Evolutionary conservation across 768 basidiomycete species (phyloP).

Genomic region (Trametes villosa): DNA sequence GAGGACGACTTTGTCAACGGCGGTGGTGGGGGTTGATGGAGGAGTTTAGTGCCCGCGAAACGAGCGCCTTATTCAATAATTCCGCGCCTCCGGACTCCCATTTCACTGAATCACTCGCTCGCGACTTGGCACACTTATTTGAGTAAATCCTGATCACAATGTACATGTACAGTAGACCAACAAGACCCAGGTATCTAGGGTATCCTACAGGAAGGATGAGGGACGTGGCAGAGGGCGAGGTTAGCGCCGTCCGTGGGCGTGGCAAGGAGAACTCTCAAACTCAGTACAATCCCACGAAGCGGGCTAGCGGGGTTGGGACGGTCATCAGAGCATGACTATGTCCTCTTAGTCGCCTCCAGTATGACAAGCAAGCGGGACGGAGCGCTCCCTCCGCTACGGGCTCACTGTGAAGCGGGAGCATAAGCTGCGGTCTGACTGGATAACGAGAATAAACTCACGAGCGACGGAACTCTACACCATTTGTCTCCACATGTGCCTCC

Average conservation of each 20-base stretch:
- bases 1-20: constrained; percentile 1
- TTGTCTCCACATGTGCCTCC: no score
- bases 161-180: neutral
- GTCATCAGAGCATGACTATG: neutral
- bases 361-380: no score
- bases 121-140: constrained; percentile 8
- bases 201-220: neutral
- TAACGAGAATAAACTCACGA: constrained; percentile 1
- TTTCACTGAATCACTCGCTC: no score
- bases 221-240: neutral
- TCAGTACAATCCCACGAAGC: constrained; percentile 3
- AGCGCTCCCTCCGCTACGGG: neutral
- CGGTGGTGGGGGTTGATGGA: constrained; percentile 23
- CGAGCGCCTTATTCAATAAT: constrained; percentile 9
- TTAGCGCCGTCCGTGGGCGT: neutral
- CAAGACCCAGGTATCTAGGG: neutral
- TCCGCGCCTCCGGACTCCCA: constrained; percentile 1
- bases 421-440: constrained; percentile 6
- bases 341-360: no score
- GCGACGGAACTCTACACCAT: neutral
- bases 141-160: constrained; percentile 2
- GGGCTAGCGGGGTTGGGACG: neutral
- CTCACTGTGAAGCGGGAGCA: neutral
- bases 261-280: constrained; percentile 4
- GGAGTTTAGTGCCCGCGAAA: neutral